phyloP scores from a whole-genome alignment of 73 alveolate species.

The Tetrahymena elliotti region DNA sequence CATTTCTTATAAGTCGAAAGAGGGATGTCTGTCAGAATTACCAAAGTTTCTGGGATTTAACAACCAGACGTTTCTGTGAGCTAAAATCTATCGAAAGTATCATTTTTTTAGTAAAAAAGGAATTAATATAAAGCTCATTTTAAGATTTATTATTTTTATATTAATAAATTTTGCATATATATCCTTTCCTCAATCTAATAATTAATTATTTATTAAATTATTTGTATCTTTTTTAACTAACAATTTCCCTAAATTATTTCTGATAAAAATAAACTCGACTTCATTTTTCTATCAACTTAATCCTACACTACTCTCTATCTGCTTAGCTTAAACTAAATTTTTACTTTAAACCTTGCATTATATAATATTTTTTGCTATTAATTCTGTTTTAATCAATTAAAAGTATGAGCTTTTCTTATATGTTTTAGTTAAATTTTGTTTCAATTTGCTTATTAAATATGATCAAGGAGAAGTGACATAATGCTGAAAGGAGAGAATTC shows the following conservation, averaged over 20 bases:
- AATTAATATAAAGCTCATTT: neutral
- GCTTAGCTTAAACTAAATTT: neutral
- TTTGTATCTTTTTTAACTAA: neutral
- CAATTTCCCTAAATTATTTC: neutral
- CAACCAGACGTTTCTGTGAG: slow-evolving; percentile 61
- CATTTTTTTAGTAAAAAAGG: neutral
- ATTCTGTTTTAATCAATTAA: too few species aligned
- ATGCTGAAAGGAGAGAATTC: neutral
- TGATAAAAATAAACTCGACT: neutral
- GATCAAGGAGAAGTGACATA: neutral
- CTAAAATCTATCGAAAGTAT: slow-evolving; percentile 4
- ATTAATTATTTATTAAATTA: neutral
- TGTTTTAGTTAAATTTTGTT: neutral
- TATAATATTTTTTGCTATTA: too few species aligned
- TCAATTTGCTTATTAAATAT: neutral
- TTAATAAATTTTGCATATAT: neutral
- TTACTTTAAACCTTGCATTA: too few species aligned
- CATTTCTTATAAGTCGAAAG: slow-evolving; percentile 58
- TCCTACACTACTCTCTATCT: neutral
- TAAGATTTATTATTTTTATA: neutral
- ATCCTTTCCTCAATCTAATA: neutral
- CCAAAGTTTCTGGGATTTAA: slow-evolving; percentile 74
- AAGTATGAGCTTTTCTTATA: neutral
- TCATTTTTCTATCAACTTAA: neutral
- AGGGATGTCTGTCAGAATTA: slow-evolving; percentile 63